Evolutionary conservation across 257 asterid genomes (phyloP).

Genomic region (Jacaranda copaia): DNA sequence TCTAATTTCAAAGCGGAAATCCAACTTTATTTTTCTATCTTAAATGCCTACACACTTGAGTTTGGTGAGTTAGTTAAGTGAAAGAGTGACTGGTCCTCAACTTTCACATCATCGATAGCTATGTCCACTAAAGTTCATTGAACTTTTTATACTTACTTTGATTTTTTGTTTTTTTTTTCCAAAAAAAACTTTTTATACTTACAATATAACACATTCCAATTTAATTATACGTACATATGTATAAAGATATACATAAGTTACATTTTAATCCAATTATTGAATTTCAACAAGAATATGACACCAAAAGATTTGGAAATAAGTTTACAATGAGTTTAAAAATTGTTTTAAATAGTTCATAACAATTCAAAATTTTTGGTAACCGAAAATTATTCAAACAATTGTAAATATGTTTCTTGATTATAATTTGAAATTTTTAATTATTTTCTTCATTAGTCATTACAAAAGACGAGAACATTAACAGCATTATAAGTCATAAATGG

Average conservation of each 20-base stretch:
- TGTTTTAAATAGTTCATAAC: no score
- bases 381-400: no score
- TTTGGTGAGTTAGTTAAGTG: background rate
- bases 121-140: constrained; percentile 14
- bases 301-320: background rate
- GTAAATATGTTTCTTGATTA: no score
- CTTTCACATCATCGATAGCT: background rate
- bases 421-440: no score
- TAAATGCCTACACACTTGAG: background rate
- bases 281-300: background rate
- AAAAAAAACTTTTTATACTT: background rate
- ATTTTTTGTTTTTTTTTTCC: no score
- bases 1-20: no score
- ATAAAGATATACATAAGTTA: no score
- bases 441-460: background rate
- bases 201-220: background rate
- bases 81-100: background rate
- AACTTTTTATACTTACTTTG: background rate
- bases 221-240: no score
- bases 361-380: background rate
- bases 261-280: no score
- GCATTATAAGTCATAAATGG: background rate
- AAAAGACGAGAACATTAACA: background rate
- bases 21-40: no score
- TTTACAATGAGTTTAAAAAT: no score